phyloP scores from a whole-genome alignment of 805 yeast genomes.

The Martiniozyma abietophila region DNA sequence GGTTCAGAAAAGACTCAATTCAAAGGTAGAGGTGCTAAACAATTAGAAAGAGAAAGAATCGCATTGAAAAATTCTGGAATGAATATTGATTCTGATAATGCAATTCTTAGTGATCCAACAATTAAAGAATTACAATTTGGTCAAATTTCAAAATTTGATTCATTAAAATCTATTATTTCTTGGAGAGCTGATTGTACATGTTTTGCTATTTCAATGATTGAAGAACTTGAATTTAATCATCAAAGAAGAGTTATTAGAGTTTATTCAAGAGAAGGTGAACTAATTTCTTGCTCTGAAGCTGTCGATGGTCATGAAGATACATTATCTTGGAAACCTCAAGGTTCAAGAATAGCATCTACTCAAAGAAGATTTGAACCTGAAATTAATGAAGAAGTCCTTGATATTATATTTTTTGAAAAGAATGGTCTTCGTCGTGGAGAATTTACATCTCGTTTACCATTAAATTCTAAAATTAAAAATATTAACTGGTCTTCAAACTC shows the following conservation, averaged over 20 bases:
- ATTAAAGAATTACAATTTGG: slow-evolving; percentile 70
- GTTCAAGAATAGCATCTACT: slow-evolving; percentile 74
- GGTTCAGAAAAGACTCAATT: slow-evolving; percentile 96
- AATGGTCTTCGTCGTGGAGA: slow-evolving; percentile 91
- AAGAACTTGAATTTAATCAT: slow-evolving; percentile 30
- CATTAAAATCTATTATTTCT: slow-evolving; percentile 40
- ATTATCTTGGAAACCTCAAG: slow-evolving; percentile 86
- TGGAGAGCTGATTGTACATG: slow-evolving; percentile 97
- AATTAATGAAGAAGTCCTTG: slow-evolving; percentile 35
- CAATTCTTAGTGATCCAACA: slow-evolving; percentile 76
- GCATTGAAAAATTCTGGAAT: slow-evolving; percentile 59
- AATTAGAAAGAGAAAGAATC: slow-evolving; percentile 52
- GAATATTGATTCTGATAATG: slow-evolving; percentile 47
- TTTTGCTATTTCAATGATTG: slow-evolving; percentile 60
- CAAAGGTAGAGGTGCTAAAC: slow-evolving; percentile 85
- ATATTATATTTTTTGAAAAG: slow-evolving; percentile 76
- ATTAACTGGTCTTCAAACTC: slow-evolving; percentile 77
- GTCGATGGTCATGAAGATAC: slow-evolving; percentile 70
- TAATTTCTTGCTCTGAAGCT: slow-evolving; percentile 83
- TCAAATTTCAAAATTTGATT: slow-evolving; percentile 46
- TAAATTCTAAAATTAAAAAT: slow-evolving; percentile 37
- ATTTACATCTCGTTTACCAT: slow-evolving; percentile 57
- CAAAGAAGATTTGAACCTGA: slow-evolving; percentile 50
- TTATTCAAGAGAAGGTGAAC: slow-evolving; percentile 66
- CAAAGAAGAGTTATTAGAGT: slow-evolving; percentile 75